These are phyloP conservation scores for Henckelia pumila DNA, from an alignment of 257 asterid genomes.

Conservation along the genomic window DNA sequence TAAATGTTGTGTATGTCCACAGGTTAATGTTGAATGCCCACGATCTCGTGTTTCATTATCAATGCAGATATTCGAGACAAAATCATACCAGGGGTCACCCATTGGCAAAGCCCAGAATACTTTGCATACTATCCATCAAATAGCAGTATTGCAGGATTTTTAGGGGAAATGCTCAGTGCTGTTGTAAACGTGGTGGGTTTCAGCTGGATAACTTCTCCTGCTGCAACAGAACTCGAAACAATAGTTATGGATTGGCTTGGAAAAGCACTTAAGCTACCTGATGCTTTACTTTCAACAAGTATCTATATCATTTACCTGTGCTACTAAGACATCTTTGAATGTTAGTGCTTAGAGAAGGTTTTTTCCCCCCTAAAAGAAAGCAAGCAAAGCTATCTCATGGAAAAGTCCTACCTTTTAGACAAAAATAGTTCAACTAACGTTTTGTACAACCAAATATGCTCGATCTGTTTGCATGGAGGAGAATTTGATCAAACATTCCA, in stretches of 20 bases:
- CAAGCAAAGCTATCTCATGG: no score
- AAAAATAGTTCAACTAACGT: no score
- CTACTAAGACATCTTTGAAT: neutral
- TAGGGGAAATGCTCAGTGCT: slow-evolving; percentile 97
- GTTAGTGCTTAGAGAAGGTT: no score
- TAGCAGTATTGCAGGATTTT: slow-evolving; percentile 85
- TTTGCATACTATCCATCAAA: slow-evolving; percentile 85
- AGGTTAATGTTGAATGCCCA: neutral
- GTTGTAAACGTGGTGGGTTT: slow-evolving; percentile 93
- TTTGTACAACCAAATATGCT: no score
- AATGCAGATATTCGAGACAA: slow-evolving; percentile 64
- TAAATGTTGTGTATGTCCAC: neutral
- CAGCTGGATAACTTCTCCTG: slow-evolving; percentile 97
- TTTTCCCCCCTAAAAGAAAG: no score
- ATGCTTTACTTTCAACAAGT: slow-evolving; percentile 73
- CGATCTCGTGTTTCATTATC: slow-evolving; percentile 1
- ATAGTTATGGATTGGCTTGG: slow-evolving; percentile 94
- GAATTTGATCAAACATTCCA: no score
- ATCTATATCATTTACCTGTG: slow-evolving; percentile 1
- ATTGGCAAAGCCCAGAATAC: slow-evolving; percentile 93
- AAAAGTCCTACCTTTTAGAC: no score
- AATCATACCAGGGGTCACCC: slow-evolving; percentile 92
- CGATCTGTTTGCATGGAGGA: no score
- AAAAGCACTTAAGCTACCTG: slow-evolving; percentile 72
- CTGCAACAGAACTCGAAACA: slow-evolving; percentile 97